phyloP scores from a whole-genome alignment of 768 basidiomycete species.

The Rhodotorula toruloides region DNA sequence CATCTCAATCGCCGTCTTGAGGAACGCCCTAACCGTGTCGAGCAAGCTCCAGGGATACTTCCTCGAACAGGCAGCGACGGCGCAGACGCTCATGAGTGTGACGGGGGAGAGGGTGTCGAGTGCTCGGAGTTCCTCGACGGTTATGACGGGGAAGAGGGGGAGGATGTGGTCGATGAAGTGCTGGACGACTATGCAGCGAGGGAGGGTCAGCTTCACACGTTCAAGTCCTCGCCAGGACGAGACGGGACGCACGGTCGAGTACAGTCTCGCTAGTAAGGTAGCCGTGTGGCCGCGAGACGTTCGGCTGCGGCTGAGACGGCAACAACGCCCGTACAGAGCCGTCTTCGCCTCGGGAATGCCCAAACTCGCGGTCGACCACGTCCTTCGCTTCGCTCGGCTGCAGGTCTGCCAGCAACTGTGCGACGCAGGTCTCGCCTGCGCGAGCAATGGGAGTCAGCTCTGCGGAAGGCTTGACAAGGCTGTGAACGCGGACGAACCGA shows the following conservation, averaged over 20 bases:
- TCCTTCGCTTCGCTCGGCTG: not conserved
- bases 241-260: not conserved
- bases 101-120: not conserved
- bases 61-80: not conserved
- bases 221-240: not conserved
- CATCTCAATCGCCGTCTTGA: not conserved
- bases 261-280: not conserved
- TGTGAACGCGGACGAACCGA: not conserved
- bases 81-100: not conserved
- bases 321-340: not conserved
- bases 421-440: slow-evolving; percentile 1
- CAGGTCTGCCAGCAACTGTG: not conserved
- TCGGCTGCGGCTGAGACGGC: not conserved
- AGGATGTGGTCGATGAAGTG: not conserved
- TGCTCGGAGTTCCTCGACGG: not conserved
- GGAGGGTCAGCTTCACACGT: not conserved
- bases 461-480: too few relatives aligned
- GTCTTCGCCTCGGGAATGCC: not conserved
- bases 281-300: not conserved
- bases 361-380: not conserved
- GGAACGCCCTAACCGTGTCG: not conserved
- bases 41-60: not conserved
- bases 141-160: not conserved
- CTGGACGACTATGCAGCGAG: not conserved
- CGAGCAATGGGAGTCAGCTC: too few relatives aligned